Evolutionary conservation across 2,329 filamentous ascomycete genomes (phyloP), one percentile per base, ranked within the genome.

Genomic region (Colletotrichum sp.): DNA sequence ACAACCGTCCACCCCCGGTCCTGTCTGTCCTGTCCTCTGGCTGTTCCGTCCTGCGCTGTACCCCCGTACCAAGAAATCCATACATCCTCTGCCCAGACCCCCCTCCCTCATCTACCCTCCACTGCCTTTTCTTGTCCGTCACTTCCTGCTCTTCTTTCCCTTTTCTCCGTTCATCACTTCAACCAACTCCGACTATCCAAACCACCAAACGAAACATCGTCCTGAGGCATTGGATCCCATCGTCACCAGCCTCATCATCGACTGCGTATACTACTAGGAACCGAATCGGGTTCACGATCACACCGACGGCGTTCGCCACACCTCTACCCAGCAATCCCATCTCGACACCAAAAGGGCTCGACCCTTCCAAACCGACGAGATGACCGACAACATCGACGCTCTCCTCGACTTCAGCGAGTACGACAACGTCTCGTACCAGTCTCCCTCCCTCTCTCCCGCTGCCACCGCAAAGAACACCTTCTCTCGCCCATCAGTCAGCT

Each of bases 341-440:
- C n/a, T 63, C 69, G 64, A 75, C 44, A 57, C 32, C 63, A n/a
- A 32, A 32, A 62, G 73, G 73, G 69, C 67, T 72, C 69, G 36
- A 72, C 68, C 77, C 48, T 30, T 44, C 6, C 6, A 68, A 60
- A n/a, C 68, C 71, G 71, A 44, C 57, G 59, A 81, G 75, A 68
- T 85, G 81, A 81, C 81, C 78, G 87, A 89, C 80, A 87, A 89
- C 72, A 82, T 92, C 79, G 92, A 93, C 80, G 88, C 89, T 36
- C 85, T 93, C 63, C 85, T 93, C 82, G 91, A 93, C 79, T 87
- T 93, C 73, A 88, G 90, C 76, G 90, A 91, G 79, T 95, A 93
- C 84, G 92, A 93, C 81, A 88, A 88, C 78, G 84, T 91, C 69
- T 86, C 88, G 77, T 93, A 91, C 80, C 89, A 91, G 75, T 93